Conservation (phyloP, 2,329 filamentous ascomycete genomes). For the Aspergillus hiratsukae region DNA sequence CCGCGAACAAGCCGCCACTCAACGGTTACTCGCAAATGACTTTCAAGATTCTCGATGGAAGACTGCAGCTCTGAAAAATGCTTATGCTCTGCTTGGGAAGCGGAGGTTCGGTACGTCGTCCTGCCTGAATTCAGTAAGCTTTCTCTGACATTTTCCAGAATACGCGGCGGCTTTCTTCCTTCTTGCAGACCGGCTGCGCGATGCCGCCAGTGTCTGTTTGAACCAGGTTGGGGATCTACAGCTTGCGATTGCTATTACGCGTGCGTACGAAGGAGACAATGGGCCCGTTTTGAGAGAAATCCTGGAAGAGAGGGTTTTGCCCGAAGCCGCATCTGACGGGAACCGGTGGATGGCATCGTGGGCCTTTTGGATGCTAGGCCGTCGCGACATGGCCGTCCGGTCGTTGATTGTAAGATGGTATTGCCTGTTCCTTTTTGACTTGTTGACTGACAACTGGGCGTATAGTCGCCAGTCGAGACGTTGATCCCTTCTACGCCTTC, state of each 20-base stretch:
- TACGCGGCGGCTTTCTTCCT: slow-evolving; percentile 97
- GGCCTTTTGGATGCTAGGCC: slow-evolving; percentile 88
- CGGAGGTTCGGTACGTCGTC: slow-evolving; percentile 66
- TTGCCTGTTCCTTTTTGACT: neutral
- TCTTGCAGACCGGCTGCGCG: slow-evolving; percentile 75
- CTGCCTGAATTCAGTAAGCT: slow-evolving; percentile 2
- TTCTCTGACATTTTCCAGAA: slow-evolving; percentile 47
- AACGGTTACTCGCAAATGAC: slow-evolving; percentile 79
- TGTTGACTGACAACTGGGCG: slow-evolving; percentile 12
- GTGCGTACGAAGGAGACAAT: slow-evolving; percentile 83
- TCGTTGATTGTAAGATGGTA: slow-evolving; percentile 64
- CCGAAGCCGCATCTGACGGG: slow-evolving; percentile 70
- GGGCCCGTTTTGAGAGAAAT: slow-evolving; percentile 69
- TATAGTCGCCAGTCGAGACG: slow-evolving; percentile 69
- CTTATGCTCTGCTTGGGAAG: slow-evolving; percentile 89
- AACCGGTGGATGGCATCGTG: slow-evolving; percentile 94
- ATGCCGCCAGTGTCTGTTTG: slow-evolving; percentile 80
- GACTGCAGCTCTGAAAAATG: slow-evolving; percentile 89
- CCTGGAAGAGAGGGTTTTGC: slow-evolving; percentile 73
- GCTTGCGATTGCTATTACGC: slow-evolving; percentile 79
- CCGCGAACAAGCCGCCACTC: slow-evolving; percentile 75
- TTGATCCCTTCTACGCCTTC: slow-evolving; percentile 49
- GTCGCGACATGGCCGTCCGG: slow-evolving; percentile 77
- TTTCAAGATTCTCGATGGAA: slow-evolving; percentile 84
- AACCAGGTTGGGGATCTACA: slow-evolving; percentile 86